Base-by-base conservation (phyloP, 768 basidiomycete genomes). In the Grammothele lineata region DNA sequence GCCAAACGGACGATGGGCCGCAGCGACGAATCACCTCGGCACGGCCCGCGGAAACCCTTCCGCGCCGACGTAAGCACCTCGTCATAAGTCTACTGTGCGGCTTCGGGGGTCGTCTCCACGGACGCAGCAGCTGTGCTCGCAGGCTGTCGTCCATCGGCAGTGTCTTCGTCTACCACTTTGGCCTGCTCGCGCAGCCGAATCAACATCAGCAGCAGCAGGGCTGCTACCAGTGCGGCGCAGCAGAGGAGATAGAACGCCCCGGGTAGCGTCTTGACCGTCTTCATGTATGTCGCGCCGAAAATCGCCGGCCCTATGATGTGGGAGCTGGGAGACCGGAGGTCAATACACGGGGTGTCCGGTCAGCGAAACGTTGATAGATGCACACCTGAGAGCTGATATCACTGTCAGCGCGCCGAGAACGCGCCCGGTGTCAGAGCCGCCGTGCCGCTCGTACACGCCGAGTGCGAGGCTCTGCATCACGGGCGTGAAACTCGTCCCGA, bases 361-460 rank as follows among this genome's bases (percentile, higher is more conserved):
- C 25, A 17, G 37, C 5, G n/a, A 0, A 15, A 30, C n/a, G n/a
- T n/a, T n/a, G n/a, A n/a, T n/a, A 37, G 35, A 22, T 54, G 35
- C 71, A 30, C 53, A 84, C 81, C 81, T 73, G 4, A 91, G 61
- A 4, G 85, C 80, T 49, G 86, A 79, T 1, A 91, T 54, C n/a
- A 93, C 86, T 43, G 83, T 81, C 47, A 93, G 55, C 2, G 81
- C 90, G 7, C 90, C 92, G 57, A 92, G 92, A 10, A 96, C 69
- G 53, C 71, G 74, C 3, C 91, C 92, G 6, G 74, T 70, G 57
- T 92, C 86, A 10, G 71, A 71, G 1, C 80, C 76, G 0, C 76
- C 76, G n/a, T 69, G 66, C n/a, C 65, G 66, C 21, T 66, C 66
- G 51, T 83, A 87, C 37, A 88, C 58, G 12, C 83, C 78, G 25